Base-by-base conservation (phyloP, 176 grass and related monocot species). In the Luzula sylvatica region DNA sequence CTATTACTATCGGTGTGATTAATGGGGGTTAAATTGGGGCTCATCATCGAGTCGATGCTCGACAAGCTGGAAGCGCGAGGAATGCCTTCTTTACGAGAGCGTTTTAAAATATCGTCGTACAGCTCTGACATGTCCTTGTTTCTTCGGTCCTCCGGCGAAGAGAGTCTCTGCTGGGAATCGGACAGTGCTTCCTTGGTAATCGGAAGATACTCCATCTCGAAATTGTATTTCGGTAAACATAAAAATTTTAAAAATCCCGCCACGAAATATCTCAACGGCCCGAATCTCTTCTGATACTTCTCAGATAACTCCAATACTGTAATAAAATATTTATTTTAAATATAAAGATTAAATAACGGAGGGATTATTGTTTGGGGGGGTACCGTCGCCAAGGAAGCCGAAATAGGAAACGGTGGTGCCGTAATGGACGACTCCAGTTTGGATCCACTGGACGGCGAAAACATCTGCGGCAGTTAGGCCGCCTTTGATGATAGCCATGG, bases 381-480 rank as follows among this genome's bases (percentile, higher is more conserved):
- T 98, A 98, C 85, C 92, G 77, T 98, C 92, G 71, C 85, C 90
- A 46, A 98, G 47, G 68, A 98, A 98, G 60, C 92, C 85, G 82
- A 86, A 98, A 56, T 98, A 98, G 29, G 92, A 86, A 72, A 90
- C 85, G 60, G 92, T 98, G 55, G 90, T 82, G 43, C 90, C 90
- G 41, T 81, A 95, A 51, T 95, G 90, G 66, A 85, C 58, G 32
- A 76, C 56, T 35, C 77, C 80, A 50, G 81, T 85, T 39, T 95
- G 90, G 44, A 88, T 81, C 90, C 90, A 88, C 77, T 88, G 61
- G 15, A 88, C 84, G 54, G 80, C 64, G 65, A 95, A 78, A 53
- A 88, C 59, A 65, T 95, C 90, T 20, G 87, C 65, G 50, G 80
- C 51, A 45, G 90, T 86, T 47, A 70, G 65, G 23, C 90, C 90